Conservation (phyloP, 208 protist genomes). For the Trypanosoma avium region DNA sequence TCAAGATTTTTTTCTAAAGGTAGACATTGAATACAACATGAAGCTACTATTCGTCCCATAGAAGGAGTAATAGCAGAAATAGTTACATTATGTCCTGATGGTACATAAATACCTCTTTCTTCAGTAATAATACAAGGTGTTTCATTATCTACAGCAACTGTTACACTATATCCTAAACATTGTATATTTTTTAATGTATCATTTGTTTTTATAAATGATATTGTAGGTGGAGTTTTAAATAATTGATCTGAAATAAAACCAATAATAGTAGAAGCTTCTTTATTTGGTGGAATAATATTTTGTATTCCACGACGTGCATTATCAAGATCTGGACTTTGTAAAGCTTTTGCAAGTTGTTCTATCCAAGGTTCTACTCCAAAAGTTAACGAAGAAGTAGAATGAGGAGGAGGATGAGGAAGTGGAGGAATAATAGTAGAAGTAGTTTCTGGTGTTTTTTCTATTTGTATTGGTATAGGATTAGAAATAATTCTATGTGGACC, state of each 20-base stretch:
- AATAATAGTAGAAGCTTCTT: slow-evolving; percentile 45
- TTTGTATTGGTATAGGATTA: not conserved
- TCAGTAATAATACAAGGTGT: slow-evolving; percentile 41
- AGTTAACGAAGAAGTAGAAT: not conserved
- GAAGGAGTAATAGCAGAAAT: slow-evolving; percentile 45
- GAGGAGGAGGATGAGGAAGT: not conserved
- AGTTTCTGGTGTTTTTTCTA: not conserved
- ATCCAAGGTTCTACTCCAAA: slow-evolving; percentile 50
- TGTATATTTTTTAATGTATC: slow-evolving; percentile 46
- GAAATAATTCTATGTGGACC: not conserved
- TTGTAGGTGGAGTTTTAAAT: slow-evolving; percentile 45
- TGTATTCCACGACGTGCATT: slow-evolving; percentile 48
- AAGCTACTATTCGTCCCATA: slow-evolving; percentile 37
- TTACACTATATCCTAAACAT: slow-evolving; percentile 59
- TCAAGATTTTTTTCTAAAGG: slow-evolving; percentile 32
- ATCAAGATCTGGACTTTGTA: slow-evolving; percentile 45
- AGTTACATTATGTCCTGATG: slow-evolving; percentile 26
- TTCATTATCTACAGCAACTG: slow-evolving; percentile 46
- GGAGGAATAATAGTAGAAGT: not conserved
- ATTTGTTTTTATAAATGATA: slow-evolving; percentile 39
- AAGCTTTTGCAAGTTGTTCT: slow-evolving; percentile 38
- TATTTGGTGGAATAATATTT: slow-evolving; percentile 33
- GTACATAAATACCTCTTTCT: slow-evolving; percentile 42
- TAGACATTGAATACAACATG: slow-evolving; percentile 45
- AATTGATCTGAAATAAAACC: slow-evolving; percentile 61